These are phyloP conservation scores for Ceratocystis huliohia DNA, from an alignment of 2,329 filamentous ascomycete species.

Conservation along the genomic window DNA sequence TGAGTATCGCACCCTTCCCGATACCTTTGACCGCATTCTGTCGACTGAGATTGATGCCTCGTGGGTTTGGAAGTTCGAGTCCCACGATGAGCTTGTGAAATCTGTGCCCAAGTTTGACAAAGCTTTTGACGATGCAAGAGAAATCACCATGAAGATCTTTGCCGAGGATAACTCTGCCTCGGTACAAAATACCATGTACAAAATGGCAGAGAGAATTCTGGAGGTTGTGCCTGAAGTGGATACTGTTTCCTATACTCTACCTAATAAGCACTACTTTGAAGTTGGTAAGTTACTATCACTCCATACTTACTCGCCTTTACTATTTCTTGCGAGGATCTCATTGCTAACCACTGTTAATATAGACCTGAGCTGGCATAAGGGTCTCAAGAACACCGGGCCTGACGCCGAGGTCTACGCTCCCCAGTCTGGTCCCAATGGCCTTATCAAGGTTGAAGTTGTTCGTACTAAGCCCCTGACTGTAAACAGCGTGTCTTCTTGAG, in stretches of 20 bases:
- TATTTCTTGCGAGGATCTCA: not conserved
- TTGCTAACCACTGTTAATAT: conserved; percentile 19
- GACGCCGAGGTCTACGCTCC: conserved; percentile 93
- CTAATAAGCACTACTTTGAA: conserved; percentile 99
- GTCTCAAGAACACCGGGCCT: conserved; percentile 83
- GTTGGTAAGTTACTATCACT: conserved; percentile 48
- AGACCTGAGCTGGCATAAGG: conserved; percentile 97
- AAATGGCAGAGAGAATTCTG: conserved; percentile 86
- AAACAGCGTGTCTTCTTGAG: conserved; percentile 15
- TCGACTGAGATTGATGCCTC: conserved; percentile 80
- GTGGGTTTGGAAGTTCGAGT: conserved; percentile 75
- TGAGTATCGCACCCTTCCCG: conserved; percentile 79
- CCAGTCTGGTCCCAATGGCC: conserved; percentile 81
- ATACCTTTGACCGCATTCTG: conserved; percentile 90
- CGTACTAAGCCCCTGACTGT: conserved; percentile 29
- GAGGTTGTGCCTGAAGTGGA: conserved; percentile 58
- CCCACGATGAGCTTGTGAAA: conserved; percentile 53
- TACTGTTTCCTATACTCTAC: conserved; percentile 67
- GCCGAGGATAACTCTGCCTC: conserved; percentile 82
- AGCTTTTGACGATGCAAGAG: conserved; percentile 64
- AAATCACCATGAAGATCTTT: conserved; percentile 83
- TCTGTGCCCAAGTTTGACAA: conserved; percentile 57
- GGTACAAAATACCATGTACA: conserved; percentile 97
- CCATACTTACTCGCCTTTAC: too few relatives aligned
- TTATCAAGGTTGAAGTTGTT: conserved; percentile 85